Evolutionary conservation across 371 early-diverging fungal species (phyloP), one percentile per base, ranked within the genome.

Genomic region (Rhizopus stolonifer): DNA sequence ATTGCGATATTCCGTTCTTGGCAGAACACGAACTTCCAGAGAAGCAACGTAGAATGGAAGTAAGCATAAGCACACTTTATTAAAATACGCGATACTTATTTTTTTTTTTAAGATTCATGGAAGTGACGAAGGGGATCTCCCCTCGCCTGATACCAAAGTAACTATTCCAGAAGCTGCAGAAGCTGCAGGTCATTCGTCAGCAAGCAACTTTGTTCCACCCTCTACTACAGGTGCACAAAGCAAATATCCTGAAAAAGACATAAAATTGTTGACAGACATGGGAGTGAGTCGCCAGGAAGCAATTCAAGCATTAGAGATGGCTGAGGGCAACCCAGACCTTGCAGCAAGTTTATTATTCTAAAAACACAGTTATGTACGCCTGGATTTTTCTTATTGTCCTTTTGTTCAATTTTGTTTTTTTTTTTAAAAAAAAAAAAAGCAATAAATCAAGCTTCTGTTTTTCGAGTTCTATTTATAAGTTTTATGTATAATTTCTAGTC

Each of bases 1-100:
- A 72, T n/a, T 81, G 87, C 52, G 86, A 85, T 47, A 88, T 95
- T 44, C 86, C 87, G 19, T 97, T 97, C 69, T 67, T 96, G 49
- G 70, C 90, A 9, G 98, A 97, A 56, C 94, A 95, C 66, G 90
- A 92, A 64, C 70, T 95, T 7, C 96, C 98, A 3, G 86, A 82
- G 45, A 75, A 79, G 42, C 85, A 83, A 11, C 58, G 84, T 33
- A 70, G 68, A 54, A 71, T 77, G 26, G 76, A 78, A 45, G 73
- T 67, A 56, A 46, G 33, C n/a, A 5, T 14, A 44, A 15, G 1
- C 14, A 36, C 3, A 39, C n/a, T 14, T 7, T 18, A 10, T 21
- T 11, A 24, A 42, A 24, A 44, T 6, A 18, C 11, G 26, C 9
- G n/a, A 32, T 23, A 36, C 9, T 36, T 19, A 55, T 51, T 9